phyloP scores from a whole-genome alignment of 345 rosid genomes.

The Linum tenue region DNA sequence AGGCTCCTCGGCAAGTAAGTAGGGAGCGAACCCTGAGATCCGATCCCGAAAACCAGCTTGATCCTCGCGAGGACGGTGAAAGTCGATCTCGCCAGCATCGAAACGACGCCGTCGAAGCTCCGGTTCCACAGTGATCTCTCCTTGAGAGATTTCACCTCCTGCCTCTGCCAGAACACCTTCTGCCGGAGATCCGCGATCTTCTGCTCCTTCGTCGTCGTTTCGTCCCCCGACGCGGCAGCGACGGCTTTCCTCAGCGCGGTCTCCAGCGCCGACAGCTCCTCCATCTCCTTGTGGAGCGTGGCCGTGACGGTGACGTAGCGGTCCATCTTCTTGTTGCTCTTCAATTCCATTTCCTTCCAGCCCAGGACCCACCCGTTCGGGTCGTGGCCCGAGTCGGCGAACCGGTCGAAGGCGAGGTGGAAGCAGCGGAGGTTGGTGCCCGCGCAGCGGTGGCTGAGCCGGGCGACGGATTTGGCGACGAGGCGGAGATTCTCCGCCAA shows the following conservation, averaged over 20 bases:
- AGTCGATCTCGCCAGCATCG: slow-evolving; percentile 46
- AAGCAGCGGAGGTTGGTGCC: slow-evolving; percentile 42
- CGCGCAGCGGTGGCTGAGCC: slow-evolving; percentile 47
- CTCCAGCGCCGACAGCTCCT: slow-evolving; percentile 59
- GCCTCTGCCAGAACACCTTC: slow-evolving; percentile 54
- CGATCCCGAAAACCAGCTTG: slow-evolving; percentile 62
- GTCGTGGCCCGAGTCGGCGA: slow-evolving; percentile 62
- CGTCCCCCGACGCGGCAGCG: slow-evolving; percentile 16
- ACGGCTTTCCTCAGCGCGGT: slow-evolving; percentile 37
- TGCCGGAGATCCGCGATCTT: slow-evolving; percentile 61
- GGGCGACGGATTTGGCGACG: slow-evolving; percentile 48
- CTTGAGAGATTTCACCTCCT: slow-evolving; percentile 66
- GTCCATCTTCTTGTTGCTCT: slow-evolving; percentile 57
- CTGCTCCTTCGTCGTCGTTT: slow-evolving; percentile 30
- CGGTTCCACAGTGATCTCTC: slow-evolving; percentile 82
- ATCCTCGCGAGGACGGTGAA: slow-evolving; percentile 69
- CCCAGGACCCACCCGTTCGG: slow-evolving; percentile 50
- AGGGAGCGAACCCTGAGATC: slow-evolving; percentile 28
- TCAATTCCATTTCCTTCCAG: slow-evolving; percentile 55
- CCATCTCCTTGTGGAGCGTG: slow-evolving; percentile 64
- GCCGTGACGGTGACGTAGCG: slow-evolving; percentile 58
- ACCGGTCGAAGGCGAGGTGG: slow-evolving; percentile 41
- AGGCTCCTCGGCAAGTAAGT: slow-evolving; percentile 53
- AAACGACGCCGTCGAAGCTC: slow-evolving; percentile 57
- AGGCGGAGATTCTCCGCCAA: slow-evolving; percentile 49